Base-by-base conservation (phyloP, 2,329 filamentous ascomycete species). In the Botrytis medusae region DNA sequence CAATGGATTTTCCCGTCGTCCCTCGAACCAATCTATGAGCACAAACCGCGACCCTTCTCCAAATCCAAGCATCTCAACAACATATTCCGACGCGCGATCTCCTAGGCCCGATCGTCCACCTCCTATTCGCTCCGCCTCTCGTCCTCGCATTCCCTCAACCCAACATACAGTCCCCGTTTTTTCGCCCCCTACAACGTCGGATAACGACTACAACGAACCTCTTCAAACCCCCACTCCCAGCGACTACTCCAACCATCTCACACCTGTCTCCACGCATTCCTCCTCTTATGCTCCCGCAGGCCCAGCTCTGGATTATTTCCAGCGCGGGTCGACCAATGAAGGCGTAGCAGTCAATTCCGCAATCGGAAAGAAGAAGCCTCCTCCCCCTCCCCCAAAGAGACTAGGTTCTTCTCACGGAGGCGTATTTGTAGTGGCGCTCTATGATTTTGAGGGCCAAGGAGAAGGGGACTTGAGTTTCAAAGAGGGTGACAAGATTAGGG, bases 401-500 rank as follows among this genome's bases (percentile, higher is more conserved):
- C 82, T 84, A 20, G 83, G 86, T 1, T 85, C 84, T 14, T 75
- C 51, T 83, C 84, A 73, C 84, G 86, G 76, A 82, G 83, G 22
- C 74, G 80, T 40, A 12, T 79, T 84, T 83, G 71, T 86, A 86
- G 76, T 93, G 85, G 93, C 93, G 12, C 84, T 93, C 78, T 96
- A 93, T 81, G 87, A 92, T 76, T 97, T 94, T 80, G 85, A 86
- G 2, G 92, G 91, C 0, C 90, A 94, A 79, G 88, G 87, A 10
- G 81, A 84, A 2, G 92, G 92, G 0, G 93, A 97, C 81, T 81
- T 97, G 69, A 86, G 86, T 3, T 97, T 97, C 80, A 85, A 85
- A 44, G 92, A 95, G 81, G 93, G 93, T 2, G 93, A 96, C 79
- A 86, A 87, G 68, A 97, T 97, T 77, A 88, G 86, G 63, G 90